Percentiles rank a stretch among this genome's conserved stretches.
These are phyloP conservation scores for Calocybe cyanea DNA, from an alignment of 768 basidiomycete genomes.

Conservation along the genomic window DNA sequence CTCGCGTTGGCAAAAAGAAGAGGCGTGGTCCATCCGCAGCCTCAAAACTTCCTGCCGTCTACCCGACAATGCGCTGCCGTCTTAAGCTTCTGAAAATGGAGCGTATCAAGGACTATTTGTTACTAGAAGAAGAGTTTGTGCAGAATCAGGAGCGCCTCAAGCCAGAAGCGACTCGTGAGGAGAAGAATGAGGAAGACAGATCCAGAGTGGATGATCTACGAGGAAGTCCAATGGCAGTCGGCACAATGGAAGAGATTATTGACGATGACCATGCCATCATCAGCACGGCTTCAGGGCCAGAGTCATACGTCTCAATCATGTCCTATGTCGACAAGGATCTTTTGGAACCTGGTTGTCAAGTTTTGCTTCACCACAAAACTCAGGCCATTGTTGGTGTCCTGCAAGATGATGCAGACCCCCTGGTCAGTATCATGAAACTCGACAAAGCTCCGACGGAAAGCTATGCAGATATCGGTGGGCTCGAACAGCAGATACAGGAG, in stretches of 20 bases:
- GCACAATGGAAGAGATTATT: constrained; percentile 95
- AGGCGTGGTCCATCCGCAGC: constrained; percentile 88
- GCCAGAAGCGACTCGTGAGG: constrained; percentile 83
- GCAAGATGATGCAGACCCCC: constrained; percentile 91
- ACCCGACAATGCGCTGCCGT: constrained; percentile 92
- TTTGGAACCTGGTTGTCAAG: constrained; percentile 93
- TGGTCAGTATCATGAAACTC: constrained; percentile 98
- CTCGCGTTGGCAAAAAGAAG: constrained; percentile 97
- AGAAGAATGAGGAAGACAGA: constrained; percentile 94
- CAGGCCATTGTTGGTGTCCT: constrained; percentile 94
- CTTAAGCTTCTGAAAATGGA: constrained; percentile 95
- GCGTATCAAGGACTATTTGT: constrained; percentile 95
- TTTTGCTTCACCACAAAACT: constrained; percentile 93
- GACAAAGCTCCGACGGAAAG: constrained; percentile 99
- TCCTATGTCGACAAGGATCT: constrained; percentile 98
- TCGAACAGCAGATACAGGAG: constrained; percentile 97
- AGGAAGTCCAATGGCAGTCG: constrained; percentile 97
- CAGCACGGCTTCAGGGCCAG: constrained; percentile 89
- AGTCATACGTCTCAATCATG: constrained; percentile 97
- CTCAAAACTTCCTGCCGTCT: constrained; percentile 88
- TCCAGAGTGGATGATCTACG: constrained; percentile 92
- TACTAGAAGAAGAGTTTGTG: constrained; percentile 94
- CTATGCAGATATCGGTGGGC: constrained; percentile 96
- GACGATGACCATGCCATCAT: constrained; percentile 99
- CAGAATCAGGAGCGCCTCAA: constrained; percentile 89